Percentiles rank a stretch among this genome's conserved stretches.
These are phyloP conservation scores for Cephaloascus albidus DNA, from an alignment of 805 yeast genomes.

Conservation along the genomic window DNA sequence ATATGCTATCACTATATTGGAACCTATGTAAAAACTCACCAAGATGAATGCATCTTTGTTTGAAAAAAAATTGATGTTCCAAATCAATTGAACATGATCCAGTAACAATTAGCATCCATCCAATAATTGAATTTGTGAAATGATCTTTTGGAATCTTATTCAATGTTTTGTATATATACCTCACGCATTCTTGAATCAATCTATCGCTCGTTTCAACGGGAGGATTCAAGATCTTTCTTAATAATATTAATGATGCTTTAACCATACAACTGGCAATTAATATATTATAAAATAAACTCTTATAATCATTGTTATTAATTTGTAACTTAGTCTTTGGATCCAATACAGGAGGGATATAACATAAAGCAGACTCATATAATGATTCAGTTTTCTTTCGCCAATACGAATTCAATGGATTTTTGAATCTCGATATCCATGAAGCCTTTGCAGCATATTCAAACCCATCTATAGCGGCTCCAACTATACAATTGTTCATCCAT, in stretches of 20 bases:
- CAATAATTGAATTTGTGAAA: background rate
- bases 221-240: background rate
- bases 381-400: background rate
- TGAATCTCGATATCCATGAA: background rate
- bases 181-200: background rate
- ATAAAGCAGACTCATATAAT: background rate
- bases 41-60: slow-evolving; percentile 5
- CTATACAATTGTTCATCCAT: background rate
- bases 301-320: too few species aligned
- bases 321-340: background rate
- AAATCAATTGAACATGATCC: slow-evolving; percentile 6
- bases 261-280: background rate
- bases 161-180: background rate
- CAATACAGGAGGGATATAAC: background rate
- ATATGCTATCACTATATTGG: slow-evolving; percentile 4
- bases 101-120: slow-evolving; percentile 9
- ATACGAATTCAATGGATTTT: background rate
- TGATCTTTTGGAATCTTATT: background rate
- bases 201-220: background rate
- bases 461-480: background rate
- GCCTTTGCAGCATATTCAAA: background rate
- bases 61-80: slow-evolving; percentile 7
- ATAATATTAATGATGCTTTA: background rate
- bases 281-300: background rate
- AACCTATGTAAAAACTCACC: slow-evolving; percentile 5